These are phyloP conservation scores for Artemisia tridentata DNA, from an alignment of 129 eudicot genomes.

Conservation along the genomic window DNA sequence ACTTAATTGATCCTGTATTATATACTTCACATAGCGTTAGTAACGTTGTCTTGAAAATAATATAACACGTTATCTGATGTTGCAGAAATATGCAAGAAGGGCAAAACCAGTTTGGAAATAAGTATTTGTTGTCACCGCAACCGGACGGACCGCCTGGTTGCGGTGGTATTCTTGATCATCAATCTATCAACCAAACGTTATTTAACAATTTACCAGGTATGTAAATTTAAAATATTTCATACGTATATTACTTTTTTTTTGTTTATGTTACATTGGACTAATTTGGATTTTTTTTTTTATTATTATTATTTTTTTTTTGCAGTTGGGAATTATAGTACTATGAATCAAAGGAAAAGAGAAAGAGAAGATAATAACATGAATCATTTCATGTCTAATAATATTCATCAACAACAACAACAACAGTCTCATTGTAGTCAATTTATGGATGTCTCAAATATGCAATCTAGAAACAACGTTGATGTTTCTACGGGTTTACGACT, in stretches of 20 bases:
- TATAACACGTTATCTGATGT: neutral
- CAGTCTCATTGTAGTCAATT: constrained; percentile 37
- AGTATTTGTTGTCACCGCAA: constrained; percentile 48
- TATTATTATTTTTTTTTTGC: neutral
- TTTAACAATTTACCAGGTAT: constrained; percentile 44
- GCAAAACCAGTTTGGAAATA: constrained; percentile 24
- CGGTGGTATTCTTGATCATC: constrained; percentile 36
- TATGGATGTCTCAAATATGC: constrained; percentile 57
- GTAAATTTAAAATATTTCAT: neutral
- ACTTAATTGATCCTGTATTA: neutral
- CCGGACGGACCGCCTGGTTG: constrained; percentile 21
- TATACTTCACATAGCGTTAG: constrained; percentile 1
- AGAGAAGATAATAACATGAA: constrained; percentile 45
- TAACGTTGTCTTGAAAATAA: neutral
- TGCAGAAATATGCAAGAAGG: constrained; percentile 53
- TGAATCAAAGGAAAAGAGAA: constrained; percentile 52
- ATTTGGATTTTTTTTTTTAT: neutral
- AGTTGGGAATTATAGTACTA: constrained; percentile 34
- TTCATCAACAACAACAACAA: constrained; percentile 12
- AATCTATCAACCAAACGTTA: constrained; percentile 38
- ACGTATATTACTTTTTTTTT: neutral
- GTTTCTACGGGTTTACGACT: constrained; percentile 71
- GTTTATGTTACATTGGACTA: neutral
- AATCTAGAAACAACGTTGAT: constrained; percentile 34
- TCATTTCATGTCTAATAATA: constrained; percentile 26